Conservation (phyloP, 495 filamentous ascomycete species). For the Podospora sp. region DNA sequence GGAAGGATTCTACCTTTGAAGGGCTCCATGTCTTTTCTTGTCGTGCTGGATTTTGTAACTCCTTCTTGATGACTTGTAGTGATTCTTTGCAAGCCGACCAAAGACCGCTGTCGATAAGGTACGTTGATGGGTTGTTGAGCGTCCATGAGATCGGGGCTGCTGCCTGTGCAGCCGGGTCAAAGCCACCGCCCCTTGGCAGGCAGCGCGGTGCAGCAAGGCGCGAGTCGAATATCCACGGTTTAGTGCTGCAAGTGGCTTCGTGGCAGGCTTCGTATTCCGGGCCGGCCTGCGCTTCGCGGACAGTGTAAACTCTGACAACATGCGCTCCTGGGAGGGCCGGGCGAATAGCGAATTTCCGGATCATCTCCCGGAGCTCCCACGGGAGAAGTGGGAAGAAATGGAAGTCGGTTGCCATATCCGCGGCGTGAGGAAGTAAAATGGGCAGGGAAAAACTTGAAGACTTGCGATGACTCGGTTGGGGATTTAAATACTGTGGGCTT, state of each 20-base stretch:
- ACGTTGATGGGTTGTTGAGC: conserved; percentile 21
- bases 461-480: no score
- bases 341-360: conserved; percentile 20
- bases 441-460: no score
- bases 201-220: conserved; percentile 18
- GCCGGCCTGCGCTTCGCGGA: not conserved
- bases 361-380: conserved; percentile 15
- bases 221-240: not conserved
- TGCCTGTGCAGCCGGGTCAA: conserved; percentile 5
- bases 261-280: conserved; percentile 14
- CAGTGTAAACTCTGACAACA: conserved; percentile 14
- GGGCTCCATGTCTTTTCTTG: conserved; percentile 8
- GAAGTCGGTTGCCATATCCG: conserved; percentile 17
- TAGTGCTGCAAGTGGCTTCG: not conserved
- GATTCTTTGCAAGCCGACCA: conserved; percentile 24
- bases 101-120: conserved; percentile 21
- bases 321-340: conserved; percentile 23
- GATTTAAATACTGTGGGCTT: no score
- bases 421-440: no score
- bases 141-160: conserved; percentile 19
- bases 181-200: conserved; percentile 15
- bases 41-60: conserved; percentile 15
- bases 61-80: conserved; percentile 16
- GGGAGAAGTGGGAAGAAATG: conserved; percentile 19
- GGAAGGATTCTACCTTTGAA: not conserved